Conservation (phyloP, 1,139 yeast genomes). For the Yamadazyma triangularis region DNA sequence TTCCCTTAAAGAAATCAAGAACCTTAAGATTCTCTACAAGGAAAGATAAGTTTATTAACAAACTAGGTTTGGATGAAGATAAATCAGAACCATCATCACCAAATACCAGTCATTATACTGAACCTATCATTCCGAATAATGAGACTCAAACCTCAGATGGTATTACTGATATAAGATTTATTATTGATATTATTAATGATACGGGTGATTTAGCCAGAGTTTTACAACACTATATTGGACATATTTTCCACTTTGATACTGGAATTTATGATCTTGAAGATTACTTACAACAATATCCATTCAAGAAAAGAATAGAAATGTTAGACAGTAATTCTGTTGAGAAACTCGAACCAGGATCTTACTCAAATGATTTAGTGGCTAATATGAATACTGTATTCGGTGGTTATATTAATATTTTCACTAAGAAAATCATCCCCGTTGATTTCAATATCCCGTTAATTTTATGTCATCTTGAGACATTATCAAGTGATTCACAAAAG, state of each 20-base stretch:
- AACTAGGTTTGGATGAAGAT: slow-evolving; percentile 11
- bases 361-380: slow-evolving; percentile 50
- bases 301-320: slow-evolving; percentile 26
- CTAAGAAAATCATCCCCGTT: slow-evolving; percentile 34
- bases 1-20: slow-evolving; percentile 26
- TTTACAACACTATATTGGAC: slow-evolving; percentile 63
- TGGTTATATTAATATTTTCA: slow-evolving; percentile 32
- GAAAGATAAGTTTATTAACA: slow-evolving; percentile 19
- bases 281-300: slow-evolving; percentile 40
- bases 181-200: slow-evolving; percentile 39
- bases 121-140: neutral
- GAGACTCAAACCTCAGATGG: slow-evolving; percentile 13
- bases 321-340: slow-evolving; percentile 19
- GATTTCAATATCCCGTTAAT: slow-evolving; percentile 35
- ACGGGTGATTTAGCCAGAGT: slow-evolving; percentile 31
- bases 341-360: slow-evolving; percentile 21
- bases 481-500: slow-evolving; percentile 38
- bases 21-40: slow-evolving; percentile 29
- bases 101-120: slow-evolving; percentile 1
- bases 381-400: slow-evolving; percentile 56
- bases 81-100: slow-evolving; percentile 6
- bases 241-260: slow-evolving; percentile 63
- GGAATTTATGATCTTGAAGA: slow-evolving; percentile 45
- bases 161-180: slow-evolving; percentile 36
- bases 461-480: slow-evolving; percentile 36